phyloP scores from a whole-genome alignment of 2,329 filamentous ascomycete species.

The Aspergillus alliaceus region DNA sequence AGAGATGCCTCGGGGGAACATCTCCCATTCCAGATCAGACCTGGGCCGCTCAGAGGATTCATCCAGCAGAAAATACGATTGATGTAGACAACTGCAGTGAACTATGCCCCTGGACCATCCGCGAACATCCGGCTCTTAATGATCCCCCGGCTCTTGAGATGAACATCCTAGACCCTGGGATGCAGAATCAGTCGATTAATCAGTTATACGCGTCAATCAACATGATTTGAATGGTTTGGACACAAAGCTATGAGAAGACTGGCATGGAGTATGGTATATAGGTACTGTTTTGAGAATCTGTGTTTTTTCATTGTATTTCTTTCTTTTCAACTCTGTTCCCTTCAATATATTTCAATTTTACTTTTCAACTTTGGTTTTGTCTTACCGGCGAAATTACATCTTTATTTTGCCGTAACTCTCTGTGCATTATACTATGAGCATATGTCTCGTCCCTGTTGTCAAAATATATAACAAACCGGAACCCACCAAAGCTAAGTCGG shows the following conservation, averaged over 20 bases:
- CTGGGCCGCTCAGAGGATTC: constrained; percentile 39
- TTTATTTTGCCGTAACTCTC: neutral
- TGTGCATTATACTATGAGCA: neutral
- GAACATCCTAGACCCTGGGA: constrained; percentile 33
- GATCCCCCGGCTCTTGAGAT: constrained; percentile 34
- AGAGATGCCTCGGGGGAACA: constrained; percentile 33
- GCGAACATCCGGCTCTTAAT: constrained; percentile 35
- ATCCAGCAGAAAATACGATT: constrained; percentile 36
- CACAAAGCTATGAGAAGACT: neutral
- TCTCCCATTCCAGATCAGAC: constrained; percentile 27
- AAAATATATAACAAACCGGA: neutral
- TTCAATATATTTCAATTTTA: too few relatives aligned
- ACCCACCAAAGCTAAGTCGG: too few relatives aligned
- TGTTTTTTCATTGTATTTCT: neutral
- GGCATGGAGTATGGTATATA: neutral
- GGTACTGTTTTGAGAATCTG: neutral
- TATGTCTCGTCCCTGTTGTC: neutral
- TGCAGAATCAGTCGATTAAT: constrained; percentile 32
- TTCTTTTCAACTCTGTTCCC: neutral
- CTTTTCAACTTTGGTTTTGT: too few relatives aligned
- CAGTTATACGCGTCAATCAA: constrained; percentile 39
- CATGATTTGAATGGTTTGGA: constrained; percentile 26
- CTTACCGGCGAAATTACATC: neutral
- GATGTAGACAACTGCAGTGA: constrained; percentile 39
- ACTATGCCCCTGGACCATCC: constrained; percentile 41